Percentiles rank a stretch among this genome's conserved stretches.
These are phyloP conservation scores for Parasarocladium wereldwijsianum DNA, from an alignment of 2,329 filamentous ascomycete genomes.

Conservation along the genomic window DNA sequence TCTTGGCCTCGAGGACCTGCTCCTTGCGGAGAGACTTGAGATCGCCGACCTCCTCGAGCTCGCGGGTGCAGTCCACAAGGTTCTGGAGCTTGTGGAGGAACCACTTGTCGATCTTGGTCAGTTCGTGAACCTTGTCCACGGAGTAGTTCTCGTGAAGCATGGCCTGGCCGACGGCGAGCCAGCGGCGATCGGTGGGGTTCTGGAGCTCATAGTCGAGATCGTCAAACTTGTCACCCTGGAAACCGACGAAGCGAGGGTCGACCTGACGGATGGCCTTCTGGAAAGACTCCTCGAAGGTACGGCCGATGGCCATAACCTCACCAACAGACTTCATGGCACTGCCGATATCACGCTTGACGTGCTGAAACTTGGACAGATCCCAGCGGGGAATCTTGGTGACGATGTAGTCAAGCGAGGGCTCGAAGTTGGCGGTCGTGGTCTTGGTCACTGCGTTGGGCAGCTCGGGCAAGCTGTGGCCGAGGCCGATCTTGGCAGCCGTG, in stretches of 20 bases:
- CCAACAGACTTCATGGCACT: conserved; percentile 98
- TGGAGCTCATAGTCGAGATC: conserved; percentile 78
- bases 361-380: conserved; percentile 98
- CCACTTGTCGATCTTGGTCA: conserved; percentile 99
- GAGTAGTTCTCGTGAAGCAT: conserved; percentile 96
- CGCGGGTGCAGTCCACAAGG: conserved; percentile 78
- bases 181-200: conserved; percentile 91
- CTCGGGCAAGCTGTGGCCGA: conserved; percentile 89
- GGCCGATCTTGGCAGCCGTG: conserved; percentile 93
- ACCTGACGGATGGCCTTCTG: conserved; percentile 98
- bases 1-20: conserved; percentile 82
- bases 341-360: conserved; percentile 93
- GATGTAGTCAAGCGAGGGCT: conserved; percentile 92
- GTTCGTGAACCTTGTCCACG: conserved; percentile 78
- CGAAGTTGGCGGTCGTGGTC: conserved; percentile 97
- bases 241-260: conserved; percentile 79
- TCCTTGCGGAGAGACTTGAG: conserved; percentile 79
- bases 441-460: conserved; percentile 96
- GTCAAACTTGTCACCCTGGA: conserved; percentile 91
- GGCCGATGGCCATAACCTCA: conserved; percentile 97
- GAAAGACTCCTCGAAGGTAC: conserved; percentile 97
- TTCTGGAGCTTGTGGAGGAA: conserved; percentile 98
- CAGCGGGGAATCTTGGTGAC: conserved; percentile 98
- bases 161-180: conserved; percentile 93
- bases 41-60: conserved; percentile 72